These are phyloP conservation scores for Fusarium veterinarium DNA, from an alignment of 2,329 filamentous ascomycete species.

Conservation along the genomic window DNA sequence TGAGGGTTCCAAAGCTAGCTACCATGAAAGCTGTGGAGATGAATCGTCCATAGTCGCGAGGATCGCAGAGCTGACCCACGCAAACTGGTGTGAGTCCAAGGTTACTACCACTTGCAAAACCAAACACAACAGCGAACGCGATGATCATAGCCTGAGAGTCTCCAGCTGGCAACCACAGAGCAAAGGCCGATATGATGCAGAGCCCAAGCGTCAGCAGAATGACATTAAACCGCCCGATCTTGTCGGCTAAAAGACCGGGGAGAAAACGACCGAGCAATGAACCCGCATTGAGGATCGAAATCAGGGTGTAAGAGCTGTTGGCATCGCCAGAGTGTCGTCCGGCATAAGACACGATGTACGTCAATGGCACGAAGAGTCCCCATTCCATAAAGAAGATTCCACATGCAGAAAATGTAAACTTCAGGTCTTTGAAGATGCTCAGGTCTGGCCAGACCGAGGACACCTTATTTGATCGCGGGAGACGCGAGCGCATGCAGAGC, in stretches of 20 bases:
- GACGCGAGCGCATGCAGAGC: conserved; percentile 62
- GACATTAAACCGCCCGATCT: conserved; percentile 82
- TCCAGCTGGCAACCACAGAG: conserved; percentile 76
- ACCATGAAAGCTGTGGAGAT: conserved; percentile 83
- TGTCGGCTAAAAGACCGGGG: conserved; percentile 81
- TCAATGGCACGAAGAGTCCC: conserved; percentile 78
- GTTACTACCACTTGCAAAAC: conserved; percentile 82
- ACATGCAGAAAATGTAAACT: conserved; percentile 69
- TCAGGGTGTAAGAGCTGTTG: conserved; percentile 70
- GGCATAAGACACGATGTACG: conserved; percentile 80
- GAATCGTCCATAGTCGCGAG: conserved; percentile 79
- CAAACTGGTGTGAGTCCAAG: conserved; percentile 83
- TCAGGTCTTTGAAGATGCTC: conserved; percentile 68
- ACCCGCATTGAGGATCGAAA: conserved; percentile 85
- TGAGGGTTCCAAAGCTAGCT: conserved; percentile 75
- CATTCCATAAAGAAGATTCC: conserved; percentile 78
- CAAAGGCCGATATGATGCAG: conserved; percentile 67
- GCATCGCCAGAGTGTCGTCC: conserved; percentile 50
- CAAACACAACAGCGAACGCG: conserved; percentile 78
- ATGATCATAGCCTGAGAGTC: conserved; percentile 68
- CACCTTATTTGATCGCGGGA: conserved; percentile 57
- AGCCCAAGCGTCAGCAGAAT: conserved; percentile 75
- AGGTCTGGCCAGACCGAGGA: conserved; percentile 67
- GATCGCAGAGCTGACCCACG: conserved; percentile 81
- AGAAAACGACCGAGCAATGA: conserved; percentile 81